Evolutionary conservation across 208 protist genomes (phyloP), one percentile per base, ranked within the genome.

Genomic region (Trypanosoma scelopori): DNA sequence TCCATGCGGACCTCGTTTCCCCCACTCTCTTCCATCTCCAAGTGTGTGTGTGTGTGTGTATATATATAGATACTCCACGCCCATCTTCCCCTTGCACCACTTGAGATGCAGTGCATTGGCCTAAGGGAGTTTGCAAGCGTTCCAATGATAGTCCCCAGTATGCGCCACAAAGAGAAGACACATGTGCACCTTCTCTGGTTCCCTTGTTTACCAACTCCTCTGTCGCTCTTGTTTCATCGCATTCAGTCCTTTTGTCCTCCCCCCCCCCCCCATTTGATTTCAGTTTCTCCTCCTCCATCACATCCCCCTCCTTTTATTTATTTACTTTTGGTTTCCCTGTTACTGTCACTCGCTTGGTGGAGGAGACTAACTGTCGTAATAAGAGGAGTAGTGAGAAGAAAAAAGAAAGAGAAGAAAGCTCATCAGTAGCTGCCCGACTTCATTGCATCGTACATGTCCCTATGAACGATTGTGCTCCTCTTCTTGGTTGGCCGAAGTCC

Each of bases 401-500:
- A 48, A 48, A 48, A 18, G 15, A 48, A 25, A 18, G 20, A 48
- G 12, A 25, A 13, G 28, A 30, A 32, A 0, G 18, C 1, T 5
- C 23, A 22, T 58, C 76, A 89, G 59, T 92, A 92, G 57, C 63
- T 64, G 48, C 86, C 87, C 3, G 87, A 93, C 47, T 74, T 85
- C 84, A 93, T 93, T 46, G 87, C 87, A 48, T 89, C 87, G 74
- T 93, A 93, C 87, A 93, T 89, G 53, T 90, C 84, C 61, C 76
- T 85, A 66, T 93, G 87, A 15, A 76, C 70, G 13, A 82, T 56
- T 1, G 23, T 74, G 66, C 88, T 89, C 61, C 22, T 32, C 71
- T 86, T 87, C 55, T 82, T 82, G 46, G 71, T 72, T 0, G 57
- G 58, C 20, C 72, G 71, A 71, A 86, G 55, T 47, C 82, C 80